Conservation (phyloP, 2,329 filamentous ascomycete species). For the Clonostachys solani region DNA sequence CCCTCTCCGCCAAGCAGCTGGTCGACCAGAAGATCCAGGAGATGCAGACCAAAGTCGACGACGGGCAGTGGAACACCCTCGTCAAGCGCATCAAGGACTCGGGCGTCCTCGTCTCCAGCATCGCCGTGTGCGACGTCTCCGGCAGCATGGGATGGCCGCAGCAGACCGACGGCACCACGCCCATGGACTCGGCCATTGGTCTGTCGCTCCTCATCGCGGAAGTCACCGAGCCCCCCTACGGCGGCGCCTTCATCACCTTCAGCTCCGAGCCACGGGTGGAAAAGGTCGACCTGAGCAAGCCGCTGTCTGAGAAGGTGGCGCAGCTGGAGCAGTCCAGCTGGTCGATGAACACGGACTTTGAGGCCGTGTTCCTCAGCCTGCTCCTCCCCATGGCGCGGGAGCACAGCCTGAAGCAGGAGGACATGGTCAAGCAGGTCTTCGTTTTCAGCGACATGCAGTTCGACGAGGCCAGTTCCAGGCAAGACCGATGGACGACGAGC, state of each 20-base stretch:
- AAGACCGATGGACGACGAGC: constrained; percentile 31
- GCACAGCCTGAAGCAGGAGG: constrained; percentile 43
- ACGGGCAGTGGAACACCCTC: constrained; percentile 52
- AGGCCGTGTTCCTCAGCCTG: constrained; percentile 46
- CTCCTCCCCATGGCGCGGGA: constrained; percentile 49
- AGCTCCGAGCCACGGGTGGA: constrained; percentile 31
- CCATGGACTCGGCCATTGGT: constrained; percentile 50
- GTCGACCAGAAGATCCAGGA: constrained; percentile 19
- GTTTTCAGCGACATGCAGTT: constrained; percentile 62
- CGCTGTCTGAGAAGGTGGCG: constrained; percentile 35
- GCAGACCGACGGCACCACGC: constrained; percentile 39
- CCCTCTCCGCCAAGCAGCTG: constrained; percentile 6
- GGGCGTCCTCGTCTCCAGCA: constrained; percentile 44
- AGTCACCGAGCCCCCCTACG: constrained; percentile 46
- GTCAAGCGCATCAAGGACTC: constrained; percentile 54
- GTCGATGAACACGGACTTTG: constrained; percentile 45
- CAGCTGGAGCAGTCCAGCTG: constrained; percentile 23
- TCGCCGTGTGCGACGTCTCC: constrained; percentile 55
- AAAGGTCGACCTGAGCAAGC: constrained; percentile 26
- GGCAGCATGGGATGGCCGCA: constrained; percentile 39
- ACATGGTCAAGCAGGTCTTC: constrained; percentile 59
- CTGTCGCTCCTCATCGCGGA: constrained; percentile 52
- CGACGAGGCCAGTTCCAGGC: constrained; percentile 23
- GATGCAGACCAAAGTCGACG: constrained; percentile 29
- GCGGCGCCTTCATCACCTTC: constrained; percentile 53